Percentiles rank a stretch among this genome's conserved stretches.
These are phyloP conservation scores for Zygosaccharomyces pseudobailii DNA, from an alignment of 1,139 yeast species.

Conservation along the genomic window DNA sequence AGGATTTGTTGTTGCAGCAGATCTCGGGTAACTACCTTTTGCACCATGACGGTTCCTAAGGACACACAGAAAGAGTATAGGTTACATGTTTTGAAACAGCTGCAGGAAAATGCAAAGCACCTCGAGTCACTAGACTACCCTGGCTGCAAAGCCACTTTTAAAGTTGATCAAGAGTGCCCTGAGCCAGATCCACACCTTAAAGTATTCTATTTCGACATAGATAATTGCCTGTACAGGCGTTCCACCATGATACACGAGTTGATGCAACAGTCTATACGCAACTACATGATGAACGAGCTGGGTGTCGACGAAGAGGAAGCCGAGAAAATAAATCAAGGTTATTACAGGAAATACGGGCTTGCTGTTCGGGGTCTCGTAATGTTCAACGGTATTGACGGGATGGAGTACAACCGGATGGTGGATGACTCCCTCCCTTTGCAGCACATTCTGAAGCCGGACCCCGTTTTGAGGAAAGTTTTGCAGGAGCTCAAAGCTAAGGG, in stretches of 20 bases:
- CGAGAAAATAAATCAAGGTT: conserved; percentile 58
- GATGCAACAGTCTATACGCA: conserved; percentile 82
- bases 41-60: conserved; percentile 18
- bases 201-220: conserved; percentile 86
- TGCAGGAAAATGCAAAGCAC: conserved; percentile 31
- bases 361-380: conserved; percentile 90
- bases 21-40: not conserved
- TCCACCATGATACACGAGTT: conserved; percentile 73
- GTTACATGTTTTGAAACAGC: conserved; percentile 25
- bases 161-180: conserved; percentile 24
- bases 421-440: conserved; percentile 91
- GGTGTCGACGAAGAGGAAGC: conserved; percentile 70
- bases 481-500: conserved; percentile 42
- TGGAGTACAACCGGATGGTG: conserved; percentile 80
- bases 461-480: conserved; percentile 48
- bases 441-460: conserved; percentile 60
- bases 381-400: conserved; percentile 76
- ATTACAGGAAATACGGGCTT: conserved; percentile 82
- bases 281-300: conserved; percentile 66
- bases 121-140: conserved; percentile 34
- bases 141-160: conserved; percentile 32
- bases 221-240: conserved; percentile 78
- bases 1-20: not conserved
- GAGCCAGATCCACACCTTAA: conserved; percentile 24
- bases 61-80: conserved; percentile 20